Base-by-base conservation (phyloP, 768 basidiomycete genomes). In the Porpolomopsis calyptriformis region DNA sequence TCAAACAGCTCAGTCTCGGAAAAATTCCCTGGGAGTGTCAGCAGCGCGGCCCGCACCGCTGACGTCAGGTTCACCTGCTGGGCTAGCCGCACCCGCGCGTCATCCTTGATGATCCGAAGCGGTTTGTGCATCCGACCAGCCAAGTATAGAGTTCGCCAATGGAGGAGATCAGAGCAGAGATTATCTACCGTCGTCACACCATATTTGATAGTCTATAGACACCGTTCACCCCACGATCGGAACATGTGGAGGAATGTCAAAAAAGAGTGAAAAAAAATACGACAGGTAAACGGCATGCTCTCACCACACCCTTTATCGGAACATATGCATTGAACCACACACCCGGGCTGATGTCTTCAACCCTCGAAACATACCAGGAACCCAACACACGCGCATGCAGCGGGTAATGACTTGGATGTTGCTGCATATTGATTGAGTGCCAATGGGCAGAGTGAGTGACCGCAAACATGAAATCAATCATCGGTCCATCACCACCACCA, bases 61-160 rank as follows among this genome's bases (percentile, higher is more conserved):
- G 87, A 90, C 10, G 82, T 78, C 36, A 96, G 74, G 71, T 99
- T 99, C 58, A 91, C 89, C 56, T 94, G 87, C 59, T 92, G 86
- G 16, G 92, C 90, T 43, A 93, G 72, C 45, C 86, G 80, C 12
- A 97, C 88, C 31, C 92, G 83, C 2, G 91, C 83, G 60, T 96
- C 90, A 61, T 93, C 87, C 63, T 81, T 81, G 64, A 96, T 85
- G 57, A 94, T 93, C 41, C 88, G 79, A 40, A 93, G 76, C 1
- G 96, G 96, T 64, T 99, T 99, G 66, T 98, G 96, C 80, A 97
- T 90, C 26, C 96, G 76, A 0, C 96, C 96, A 0, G 92, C 86
- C 33, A 94, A 78, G 63, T 99, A 99, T 2, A 98, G 74, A 19
- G 90, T 77, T 35, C 81, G 75, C 96, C 96, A 99, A 57, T 90